phyloP scores from a whole-genome alignment of 2,329 filamentous ascomycete species.

The Zymoseptoria crescenta region DNA sequence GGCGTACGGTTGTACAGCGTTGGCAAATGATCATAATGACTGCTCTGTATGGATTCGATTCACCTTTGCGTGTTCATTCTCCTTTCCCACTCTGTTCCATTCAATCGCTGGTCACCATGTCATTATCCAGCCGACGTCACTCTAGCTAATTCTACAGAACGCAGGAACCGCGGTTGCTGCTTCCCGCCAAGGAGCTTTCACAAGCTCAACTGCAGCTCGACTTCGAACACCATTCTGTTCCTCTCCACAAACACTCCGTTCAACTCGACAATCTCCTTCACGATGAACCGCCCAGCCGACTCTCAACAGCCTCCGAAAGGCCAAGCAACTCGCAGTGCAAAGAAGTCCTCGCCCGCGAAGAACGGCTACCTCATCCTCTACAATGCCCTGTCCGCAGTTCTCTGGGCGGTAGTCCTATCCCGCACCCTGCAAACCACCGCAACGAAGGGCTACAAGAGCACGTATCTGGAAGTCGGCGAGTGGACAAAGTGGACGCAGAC shows the following conservation, averaged over 20 bases:
- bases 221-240: neutral
- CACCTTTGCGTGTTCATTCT: neutral
- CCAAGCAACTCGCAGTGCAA: slow-evolving; percentile 4
- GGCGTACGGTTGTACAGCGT: neutral
- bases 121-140: neutral
- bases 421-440: slow-evolving; percentile 53
- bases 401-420: slow-evolving; percentile 72
- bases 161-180: neutral
- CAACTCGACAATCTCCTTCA: neutral
- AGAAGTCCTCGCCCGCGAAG: slow-evolving; percentile 23
- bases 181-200: neutral
- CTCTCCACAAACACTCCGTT: neutral
- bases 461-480: slow-evolving; percentile 55
- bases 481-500: slow-evolving; percentile 78
- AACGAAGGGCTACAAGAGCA: slow-evolving; percentile 41
- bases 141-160: neutral
- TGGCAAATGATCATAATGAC: neutral
- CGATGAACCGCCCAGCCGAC: slow-evolving; percentile 22
- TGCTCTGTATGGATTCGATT: neutral
- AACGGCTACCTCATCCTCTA: slow-evolving; percentile 69
- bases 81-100: neutral
- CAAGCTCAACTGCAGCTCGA: neutral
- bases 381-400: slow-evolving; percentile 67
- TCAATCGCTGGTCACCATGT: neutral
- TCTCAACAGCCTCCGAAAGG: slow-evolving; percentile 17